Evolutionary conservation across 352 stramenopile species (phyloP).

Genomic region (Phytopythium oedochilum): DNA sequence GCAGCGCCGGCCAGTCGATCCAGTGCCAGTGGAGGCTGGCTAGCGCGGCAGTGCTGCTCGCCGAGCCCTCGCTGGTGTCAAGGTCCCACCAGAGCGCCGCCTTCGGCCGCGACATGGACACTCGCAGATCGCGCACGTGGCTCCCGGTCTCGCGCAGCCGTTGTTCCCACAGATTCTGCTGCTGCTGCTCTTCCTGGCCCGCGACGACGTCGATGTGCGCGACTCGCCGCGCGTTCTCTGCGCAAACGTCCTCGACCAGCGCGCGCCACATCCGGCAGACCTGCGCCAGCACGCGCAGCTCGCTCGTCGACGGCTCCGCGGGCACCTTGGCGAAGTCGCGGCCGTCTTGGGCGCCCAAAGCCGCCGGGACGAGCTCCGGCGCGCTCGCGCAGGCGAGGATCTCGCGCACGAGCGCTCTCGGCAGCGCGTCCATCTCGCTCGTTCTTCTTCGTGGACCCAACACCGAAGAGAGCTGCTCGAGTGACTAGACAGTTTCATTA

Average conservation of each 20-base stretch:
- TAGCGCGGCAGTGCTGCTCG: background rate
- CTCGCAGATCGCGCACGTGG: slow-evolving; percentile 21
- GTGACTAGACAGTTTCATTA: too few relatives aligned
- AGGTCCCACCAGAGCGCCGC: slow-evolving; percentile 31
- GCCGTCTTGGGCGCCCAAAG: background rate
- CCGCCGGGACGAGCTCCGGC: slow-evolving; percentile 28
- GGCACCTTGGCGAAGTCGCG: slow-evolving; percentile 21
- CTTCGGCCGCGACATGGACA: slow-evolving; percentile 21
- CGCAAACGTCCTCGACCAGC: slow-evolving; percentile 13
- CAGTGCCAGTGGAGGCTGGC: slow-evolving; percentile 18
- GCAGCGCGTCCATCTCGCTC: slow-evolving; percentile 18
- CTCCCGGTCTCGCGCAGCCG: slow-evolving; percentile 12
- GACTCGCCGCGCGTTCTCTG: slow-evolving; percentile 11
- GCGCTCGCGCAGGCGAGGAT: slow-evolving; percentile 29
- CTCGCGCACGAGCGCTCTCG: slow-evolving; percentile 23
- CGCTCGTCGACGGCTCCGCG: slow-evolving; percentile 18
- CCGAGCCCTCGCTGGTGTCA: slow-evolving; percentile 9
- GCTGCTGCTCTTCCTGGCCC: slow-evolving; percentile 17
- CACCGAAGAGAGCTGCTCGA: too few relatives aligned
- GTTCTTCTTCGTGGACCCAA: too few relatives aligned
- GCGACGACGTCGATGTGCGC: slow-evolving; percentile 24
- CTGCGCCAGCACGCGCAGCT: slow-evolving; percentile 19
- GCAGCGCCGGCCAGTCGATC: slow-evolving; percentile 35
- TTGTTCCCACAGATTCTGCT: slow-evolving; percentile 14
- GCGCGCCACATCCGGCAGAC: slow-evolving; percentile 28